Base-by-base conservation (phyloP, 345 rosid genomes). In the Acer campestre region DNA sequence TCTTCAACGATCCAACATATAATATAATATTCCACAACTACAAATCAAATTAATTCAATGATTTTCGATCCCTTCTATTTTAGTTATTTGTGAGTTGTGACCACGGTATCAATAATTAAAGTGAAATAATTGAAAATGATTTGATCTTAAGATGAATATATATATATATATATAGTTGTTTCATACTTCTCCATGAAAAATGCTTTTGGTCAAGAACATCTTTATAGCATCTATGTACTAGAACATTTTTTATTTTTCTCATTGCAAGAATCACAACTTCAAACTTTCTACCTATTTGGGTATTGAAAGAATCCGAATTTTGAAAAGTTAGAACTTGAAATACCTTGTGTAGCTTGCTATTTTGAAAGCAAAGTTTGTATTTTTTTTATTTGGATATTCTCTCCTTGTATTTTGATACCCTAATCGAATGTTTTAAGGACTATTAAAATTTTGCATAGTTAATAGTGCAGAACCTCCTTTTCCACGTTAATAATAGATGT, bases 301-400 rank as follows among this genome's bases (percentile, higher is more conserved):
- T 59, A 58, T 9, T 58, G n/a, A 20, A 72, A 1, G 29, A 29
- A 59, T 58, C 75, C n/a, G 22, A 46, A 48, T 64, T 64, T 64
- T 27, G 3, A 12, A 63, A 29, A 64, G 22, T 3, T 64, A 25
- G 68, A 64, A 64, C 9, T 27, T 64, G 38, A 27, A 64, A 16
- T n/a, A 18, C 62, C 62, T 58, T 18, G 25, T 58, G 62, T 20
- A 58, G 62, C 62, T 58, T n/a, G 62, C 25, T 58, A 58, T 58
- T 58, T 58, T n/a, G 62, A 58, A 59, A 59, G 63, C 27, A 22
- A 59, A 59, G 63, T 20, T 46, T 46, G 4, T 4, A 35, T 4
- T 56, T 58, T 56, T 58, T 20, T 59, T 25, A 22, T 59, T 59
- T 59, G 63, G 63, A 59, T 59, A 59, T 59, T n/a, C 63, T 59